Evolutionary conservation across 2,329 filamentous ascomycete species (phyloP), one percentile per base, ranked within the genome.

Genomic region (Microcyclospora pomicola): DNA sequence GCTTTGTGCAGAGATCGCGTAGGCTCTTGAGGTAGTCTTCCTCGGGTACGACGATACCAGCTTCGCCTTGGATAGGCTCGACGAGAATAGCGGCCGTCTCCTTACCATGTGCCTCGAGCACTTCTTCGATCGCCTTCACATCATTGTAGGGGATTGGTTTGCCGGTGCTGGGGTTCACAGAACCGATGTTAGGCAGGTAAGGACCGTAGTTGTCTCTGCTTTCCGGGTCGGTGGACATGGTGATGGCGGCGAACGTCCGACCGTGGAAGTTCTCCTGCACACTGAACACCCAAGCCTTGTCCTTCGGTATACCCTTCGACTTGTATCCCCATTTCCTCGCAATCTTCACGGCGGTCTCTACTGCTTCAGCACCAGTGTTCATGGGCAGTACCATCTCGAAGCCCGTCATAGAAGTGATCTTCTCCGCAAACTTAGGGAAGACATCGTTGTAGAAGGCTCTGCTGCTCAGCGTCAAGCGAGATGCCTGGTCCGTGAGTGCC

Each of bases 241-340:
- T 93, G 49, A 98, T 87, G 35, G 91, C 91, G 13, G 83, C 83
- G 69, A 98, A 94, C 77, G 91, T 96, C 53, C 88, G 75, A 49
- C 88, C 88, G 65, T 98, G 88, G 67, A 96, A 98, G 69, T 95
- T 96, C 65, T 94, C 84, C 37, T 79, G 68, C 29, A 81, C 87
- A 49, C 79, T 80, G 59, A 96, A 82, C 29, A 96, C 74, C 47
- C 91, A 62, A 7, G 88, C 88, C 68, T 91, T 76, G 57, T 81
- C 79, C 59, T 83, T 69, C 5, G 84, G 78, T 45, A 96, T 88
- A 15, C 80, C 78, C 72, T 96, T 95, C 59, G 83, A 77, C 67
- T 94, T 95, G 72, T 95, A 95, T 5, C 86, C 87, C 88, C 88
- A 96, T 65, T 96, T 96, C 49, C 88, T 74, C 42, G 88, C 88